These are phyloP conservation scores for Colletotrichum graminicola DNA, from an alignment of 2,329 filamentous ascomycete species.

Conservation along the genomic window DNA sequence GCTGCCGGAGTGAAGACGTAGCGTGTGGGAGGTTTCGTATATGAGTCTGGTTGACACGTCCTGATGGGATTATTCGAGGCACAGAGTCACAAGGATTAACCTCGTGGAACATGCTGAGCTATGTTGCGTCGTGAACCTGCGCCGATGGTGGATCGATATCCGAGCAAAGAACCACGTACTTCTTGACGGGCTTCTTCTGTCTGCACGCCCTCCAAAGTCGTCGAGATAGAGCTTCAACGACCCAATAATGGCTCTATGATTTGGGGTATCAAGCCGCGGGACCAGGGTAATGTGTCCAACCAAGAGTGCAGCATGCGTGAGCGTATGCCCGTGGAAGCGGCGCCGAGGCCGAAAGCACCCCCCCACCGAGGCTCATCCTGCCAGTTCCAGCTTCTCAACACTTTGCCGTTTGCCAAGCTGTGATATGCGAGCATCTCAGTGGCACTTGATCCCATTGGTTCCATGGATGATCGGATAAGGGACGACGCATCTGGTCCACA, in stretches of 20 bases:
- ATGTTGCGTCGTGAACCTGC: not conserved
- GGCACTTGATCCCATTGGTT: slow-evolving; percentile 11
- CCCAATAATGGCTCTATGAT: not conserved
- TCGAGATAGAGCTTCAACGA: not conserved
- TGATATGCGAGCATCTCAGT: not conserved
- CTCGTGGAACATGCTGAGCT: not conserved
- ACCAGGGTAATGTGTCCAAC: not conserved
- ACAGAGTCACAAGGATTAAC: not conserved
- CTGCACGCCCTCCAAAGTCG: not conserved
- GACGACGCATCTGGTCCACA: slow-evolving; percentile 4
- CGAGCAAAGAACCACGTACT: not conserved
- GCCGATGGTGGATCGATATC: slow-evolving; percentile 3
- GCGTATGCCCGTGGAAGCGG: not conserved
- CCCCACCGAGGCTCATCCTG: not conserved
- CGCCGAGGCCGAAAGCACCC: slow-evolving; percentile 26
- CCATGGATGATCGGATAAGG: not conserved
- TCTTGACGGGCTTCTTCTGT: not conserved
- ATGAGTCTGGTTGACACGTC: not conserved
- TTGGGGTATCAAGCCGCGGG: too few species aligned
- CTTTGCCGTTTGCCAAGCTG: slow-evolving; percentile 13
- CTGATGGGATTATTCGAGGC: not conserved
- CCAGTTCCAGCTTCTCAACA: slow-evolving; percentile 10
- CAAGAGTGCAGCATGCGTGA: not conserved
- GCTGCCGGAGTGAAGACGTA: not conserved
- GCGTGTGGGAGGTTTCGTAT: not conserved